A percentile compares a stretch with the other conserved stretches of the same genome.
These are phyloP conservation scores for Colletotrichum echinochloae DNA, from an alignment of 2,329 filamentous ascomycete species.

Conservation along the genomic window DNA sequence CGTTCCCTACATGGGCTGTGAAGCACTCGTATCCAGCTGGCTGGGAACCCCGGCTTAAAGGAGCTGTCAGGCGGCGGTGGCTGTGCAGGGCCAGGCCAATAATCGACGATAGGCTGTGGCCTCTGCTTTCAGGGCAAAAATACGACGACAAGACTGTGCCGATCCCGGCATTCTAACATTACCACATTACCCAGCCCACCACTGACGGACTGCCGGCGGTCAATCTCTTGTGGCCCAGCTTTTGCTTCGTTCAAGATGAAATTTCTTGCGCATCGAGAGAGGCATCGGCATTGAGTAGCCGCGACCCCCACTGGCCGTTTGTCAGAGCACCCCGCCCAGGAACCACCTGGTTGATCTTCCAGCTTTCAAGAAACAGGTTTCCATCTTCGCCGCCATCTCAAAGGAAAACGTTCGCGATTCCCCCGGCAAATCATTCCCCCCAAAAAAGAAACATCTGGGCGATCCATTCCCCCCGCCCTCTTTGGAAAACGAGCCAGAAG, in stretches of 20 bases:
- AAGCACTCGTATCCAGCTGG: conserved; percentile 35
- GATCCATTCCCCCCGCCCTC: neutral
- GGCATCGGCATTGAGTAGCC: neutral
- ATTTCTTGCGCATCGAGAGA: neutral
- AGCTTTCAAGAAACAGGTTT: conserved; percentile 1
- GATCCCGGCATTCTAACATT: conserved; percentile 18
- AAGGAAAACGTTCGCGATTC: neutral
- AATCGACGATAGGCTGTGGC: conserved; percentile 27
- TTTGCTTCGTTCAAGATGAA: neutral
- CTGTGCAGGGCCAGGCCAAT: conserved; percentile 16
- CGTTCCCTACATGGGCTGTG: neutral
- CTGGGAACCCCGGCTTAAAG: conserved; percentile 5
- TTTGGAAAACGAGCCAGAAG: neutral
- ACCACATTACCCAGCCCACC: conserved; percentile 33
- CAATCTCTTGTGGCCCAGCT: conserved; percentile 1
- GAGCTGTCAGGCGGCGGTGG: conserved; percentile 33
- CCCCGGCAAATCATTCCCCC: conserved; percentile 3
- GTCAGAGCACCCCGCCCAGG: neutral
- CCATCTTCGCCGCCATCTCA: neutral
- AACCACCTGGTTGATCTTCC: neutral
- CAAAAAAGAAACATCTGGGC: conserved; percentile 12
- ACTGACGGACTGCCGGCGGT: conserved; percentile 28
- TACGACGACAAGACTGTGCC: conserved; percentile 21
- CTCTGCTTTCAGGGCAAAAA: conserved; percentile 31
- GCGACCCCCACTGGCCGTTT: neutral